Evolutionary conservation across 345 rosid genomes (phyloP).

Genomic region (Eucalyptus microcorys): DNA sequence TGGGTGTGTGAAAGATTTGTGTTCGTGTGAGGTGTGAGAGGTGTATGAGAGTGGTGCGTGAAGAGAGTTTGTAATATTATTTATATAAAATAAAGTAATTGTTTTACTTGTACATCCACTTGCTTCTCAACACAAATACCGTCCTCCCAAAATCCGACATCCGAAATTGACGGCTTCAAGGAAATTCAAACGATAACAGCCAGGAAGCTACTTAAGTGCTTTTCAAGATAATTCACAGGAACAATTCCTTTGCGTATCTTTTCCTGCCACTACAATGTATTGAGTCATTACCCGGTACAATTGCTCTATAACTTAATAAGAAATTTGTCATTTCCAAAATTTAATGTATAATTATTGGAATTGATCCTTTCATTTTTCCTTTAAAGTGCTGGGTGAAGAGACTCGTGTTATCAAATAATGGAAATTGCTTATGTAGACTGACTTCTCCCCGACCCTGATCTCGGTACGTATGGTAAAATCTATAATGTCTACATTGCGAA

Average conservation of each 20-base stretch:
- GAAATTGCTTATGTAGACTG: background rate
- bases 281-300: background rate
- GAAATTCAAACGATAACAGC: background rate
- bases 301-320: background rate
- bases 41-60: no score
- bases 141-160: background rate
- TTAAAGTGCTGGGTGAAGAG: background rate
- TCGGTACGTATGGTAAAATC: rapidly evolving
- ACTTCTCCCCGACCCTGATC: background rate
- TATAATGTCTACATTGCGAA: rapidly evolving
- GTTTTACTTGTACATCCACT: no score
- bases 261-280: background rate
- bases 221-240: background rate
- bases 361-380: background rate
- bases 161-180: background rate
- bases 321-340: background rate
- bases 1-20: no score
- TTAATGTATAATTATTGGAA: background rate
- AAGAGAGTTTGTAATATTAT: no score
- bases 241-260: background rate
- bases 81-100: no score
- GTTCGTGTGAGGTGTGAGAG: no score
- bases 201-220: background rate
- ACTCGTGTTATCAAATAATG: background rate
- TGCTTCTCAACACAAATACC: no score